Evolutionary conservation across 2,329 filamentous ascomycete genomes (phyloP).

Genomic region (Beauveria varroae): DNA sequence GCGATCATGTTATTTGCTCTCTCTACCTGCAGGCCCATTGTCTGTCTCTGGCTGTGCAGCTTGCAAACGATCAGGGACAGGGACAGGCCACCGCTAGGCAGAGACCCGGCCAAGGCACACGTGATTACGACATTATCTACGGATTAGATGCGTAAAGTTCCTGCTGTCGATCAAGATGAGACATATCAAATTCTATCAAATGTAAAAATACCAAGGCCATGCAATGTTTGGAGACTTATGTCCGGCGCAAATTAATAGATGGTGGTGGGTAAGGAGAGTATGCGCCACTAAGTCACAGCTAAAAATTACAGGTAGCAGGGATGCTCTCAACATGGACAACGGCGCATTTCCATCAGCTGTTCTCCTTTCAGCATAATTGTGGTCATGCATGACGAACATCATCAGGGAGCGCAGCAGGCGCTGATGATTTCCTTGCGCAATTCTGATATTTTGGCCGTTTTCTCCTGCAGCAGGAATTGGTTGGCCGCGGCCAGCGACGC

Average conservation of each 20-base stretch:
- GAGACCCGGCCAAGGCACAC: background rate
- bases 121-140: background rate
- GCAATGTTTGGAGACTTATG: background rate
- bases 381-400: background rate
- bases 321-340: background rate
- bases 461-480: background rate
- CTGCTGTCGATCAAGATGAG: background rate
- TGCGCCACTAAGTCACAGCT: background rate
- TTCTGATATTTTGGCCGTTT: background rate
- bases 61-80: background rate
- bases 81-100: background rate
- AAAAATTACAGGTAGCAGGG: background rate
- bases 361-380: background rate
- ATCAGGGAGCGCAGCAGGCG: background rate
- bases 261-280: too few species aligned
- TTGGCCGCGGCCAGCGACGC: background rate
- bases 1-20: background rate
- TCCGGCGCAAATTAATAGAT: background rate
- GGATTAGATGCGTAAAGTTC: too few species aligned
- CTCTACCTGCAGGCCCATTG: background rate
- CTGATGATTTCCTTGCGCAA: constrained; percentile 2
- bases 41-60: background rate
- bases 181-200: background rate
- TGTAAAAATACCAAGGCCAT: background rate
- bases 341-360: background rate